Evolutionary conservation across 2,329 filamentous ascomycete genomes (phyloP), one percentile per base, ranked within the genome.

Genomic region (Paracoccidioides lutzii): DNA sequence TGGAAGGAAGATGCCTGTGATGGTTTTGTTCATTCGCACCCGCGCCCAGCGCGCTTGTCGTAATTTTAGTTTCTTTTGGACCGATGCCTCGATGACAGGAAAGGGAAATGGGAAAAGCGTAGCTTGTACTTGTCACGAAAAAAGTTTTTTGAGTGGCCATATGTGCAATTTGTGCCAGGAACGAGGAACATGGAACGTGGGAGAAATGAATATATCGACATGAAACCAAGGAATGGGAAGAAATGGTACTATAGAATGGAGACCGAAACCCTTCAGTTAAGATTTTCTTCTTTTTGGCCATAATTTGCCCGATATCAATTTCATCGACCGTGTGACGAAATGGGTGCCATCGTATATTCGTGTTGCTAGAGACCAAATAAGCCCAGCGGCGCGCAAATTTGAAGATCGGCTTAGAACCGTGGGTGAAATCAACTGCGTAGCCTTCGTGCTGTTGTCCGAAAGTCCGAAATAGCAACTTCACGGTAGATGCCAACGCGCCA

Each of bases 391-490:
- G n/a, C n/a, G n/a, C n/a, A n/a, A n/a, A n/a, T n/a, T n/a, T n/a
- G n/a, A n/a, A n/a, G n/a, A n/a, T n/a, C n/a, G n/a, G n/a, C n/a
- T n/a, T n/a, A n/a, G n/a, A n/a, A n/a, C n/a, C n/a, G n/a, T n/a
- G n/a, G n/a, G n/a, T n/a, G n/a, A n/a, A n/a, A n/a, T n/a, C n/a
- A n/a, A n/a, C n/a, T n/a, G n/a, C n/a, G 22, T 45, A 28, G 28
- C 45, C 54, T 40, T 40, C 42, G 54, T 12, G 44, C 2, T 43
- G 42, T 28, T 45, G 41, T n/a, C 49, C 14, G 30, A 55, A 38
- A n/a, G 84, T 83, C 64, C 78, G 81, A 68, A 88, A 88, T 52
- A 89, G 75, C 62, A 82, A 76, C 64, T 81, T 81, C 83, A 88
- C 84, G 74, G 54, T 81, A 87, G 67, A 88, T 88, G 0, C 85